These are phyloP conservation scores for Aspergillus floridensis DNA, from an alignment of 2,329 filamentous ascomycete genomes.

Conservation along the genomic window DNA sequence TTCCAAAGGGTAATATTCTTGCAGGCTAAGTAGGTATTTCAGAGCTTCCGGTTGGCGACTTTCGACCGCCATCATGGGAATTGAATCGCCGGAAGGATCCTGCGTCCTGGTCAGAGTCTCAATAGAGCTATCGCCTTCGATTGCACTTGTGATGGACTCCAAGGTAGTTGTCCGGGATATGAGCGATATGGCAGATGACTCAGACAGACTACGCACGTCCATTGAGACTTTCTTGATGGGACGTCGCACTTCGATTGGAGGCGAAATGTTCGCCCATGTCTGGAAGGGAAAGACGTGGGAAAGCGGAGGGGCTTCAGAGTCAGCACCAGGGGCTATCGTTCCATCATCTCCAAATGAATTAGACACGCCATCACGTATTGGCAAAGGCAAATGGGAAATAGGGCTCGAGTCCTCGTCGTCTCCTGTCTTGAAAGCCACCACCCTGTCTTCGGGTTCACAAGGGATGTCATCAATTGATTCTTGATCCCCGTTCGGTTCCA, in stretches of 20 bases:
- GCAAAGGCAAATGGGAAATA: constrained; percentile 20
- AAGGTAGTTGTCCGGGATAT: constrained; percentile 76
- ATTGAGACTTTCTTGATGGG: constrained; percentile 78
- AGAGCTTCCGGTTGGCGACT: constrained; percentile 69
- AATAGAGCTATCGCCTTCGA: constrained; percentile 84
- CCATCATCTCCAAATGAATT: constrained; percentile 22
- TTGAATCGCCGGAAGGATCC: constrained; percentile 71
- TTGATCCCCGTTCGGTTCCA: constrained; percentile 66
- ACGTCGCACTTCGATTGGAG: constrained; percentile 46
- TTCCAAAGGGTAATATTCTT: constrained; percentile 69
- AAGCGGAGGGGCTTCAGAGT: constrained; percentile 46
- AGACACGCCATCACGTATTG: constrained; percentile 22
- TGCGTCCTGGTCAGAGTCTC: constrained; percentile 60
- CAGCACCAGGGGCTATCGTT: constrained; percentile 11
- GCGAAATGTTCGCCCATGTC: constrained; percentile 50
- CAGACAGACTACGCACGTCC: constrained; percentile 85
- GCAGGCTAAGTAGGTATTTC: constrained; percentile 73
- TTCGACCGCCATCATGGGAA: constrained; percentile 83
- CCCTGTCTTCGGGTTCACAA: constrained; percentile 41
- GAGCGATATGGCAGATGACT: constrained; percentile 78
- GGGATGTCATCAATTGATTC: constrained; percentile 29
- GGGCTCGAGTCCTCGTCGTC: constrained; percentile 29
- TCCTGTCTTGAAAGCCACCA: constrained; percentile 36
- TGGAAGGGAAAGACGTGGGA: constrained; percentile 93
- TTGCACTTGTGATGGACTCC: constrained; percentile 66